Evolutionary conservation across 1,284 basidiomycete species (phyloP).

Genomic region (Schizopora paradoxa): DNA sequence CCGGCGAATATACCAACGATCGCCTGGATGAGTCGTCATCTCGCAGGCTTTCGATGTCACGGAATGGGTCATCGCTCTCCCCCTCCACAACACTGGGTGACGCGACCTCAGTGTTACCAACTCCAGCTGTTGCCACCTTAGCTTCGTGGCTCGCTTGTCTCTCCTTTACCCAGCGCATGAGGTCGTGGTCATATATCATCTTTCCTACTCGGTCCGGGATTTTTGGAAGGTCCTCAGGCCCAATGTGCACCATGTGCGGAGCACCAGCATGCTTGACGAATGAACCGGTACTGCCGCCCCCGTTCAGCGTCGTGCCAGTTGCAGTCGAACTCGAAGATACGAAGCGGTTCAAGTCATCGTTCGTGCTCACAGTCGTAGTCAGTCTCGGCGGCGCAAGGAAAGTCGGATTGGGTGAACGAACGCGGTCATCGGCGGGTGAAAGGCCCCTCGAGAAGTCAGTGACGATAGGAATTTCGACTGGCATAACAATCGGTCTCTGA

Average conservation of each 20-base stretch:
- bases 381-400: slow-evolving; percentile 26
- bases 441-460: neutral
- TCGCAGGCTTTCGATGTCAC: slow-evolving; percentile 77
- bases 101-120: neutral
- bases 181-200: slow-evolving; percentile 79
- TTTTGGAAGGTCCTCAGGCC: slow-evolving; percentile 70
- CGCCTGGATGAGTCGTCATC: slow-evolving; percentile 43
- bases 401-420: slow-evolving; percentile 17
- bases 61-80: slow-evolving; percentile 80
- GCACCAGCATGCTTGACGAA: slow-evolving; percentile 82
- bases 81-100: slow-evolving; percentile 23
- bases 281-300: slow-evolving; percentile 65
- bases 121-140: neutral
- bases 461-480: slow-evolving; percentile 6
- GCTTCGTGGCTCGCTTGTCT: slow-evolving; percentile 29
- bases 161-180: slow-evolving; percentile 82
- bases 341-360: slow-evolving; percentile 78
- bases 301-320: slow-evolving; percentile 67
- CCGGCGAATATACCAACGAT: slow-evolving; percentile 12
- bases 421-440: slow-evolving; percentile 6
- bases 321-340: slow-evolving; percentile 74
- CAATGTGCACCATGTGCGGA: slow-evolving; percentile 69
- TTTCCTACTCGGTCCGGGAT: slow-evolving; percentile 75
- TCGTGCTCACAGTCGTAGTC: slow-evolving; percentile 43
- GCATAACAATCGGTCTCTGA: slow-evolving; percentile 11